Evolutionary conservation across 2,329 filamentous ascomycete genomes (phyloP).

Genomic region (Aspergillus jensenii): DNA sequence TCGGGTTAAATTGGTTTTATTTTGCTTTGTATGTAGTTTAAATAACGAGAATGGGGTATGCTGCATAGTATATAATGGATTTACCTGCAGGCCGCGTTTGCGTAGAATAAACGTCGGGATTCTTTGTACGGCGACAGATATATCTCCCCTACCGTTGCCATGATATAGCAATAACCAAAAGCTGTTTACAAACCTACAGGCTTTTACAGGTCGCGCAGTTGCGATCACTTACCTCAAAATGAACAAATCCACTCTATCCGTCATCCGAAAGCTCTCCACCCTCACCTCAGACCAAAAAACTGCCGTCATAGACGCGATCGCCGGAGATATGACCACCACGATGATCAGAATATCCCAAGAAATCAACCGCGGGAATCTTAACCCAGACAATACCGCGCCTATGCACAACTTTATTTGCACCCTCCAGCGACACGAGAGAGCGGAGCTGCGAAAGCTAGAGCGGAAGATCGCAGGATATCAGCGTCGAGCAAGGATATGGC

Average conservation of each 20-base stretch:
- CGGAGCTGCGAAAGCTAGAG: conserved; percentile 20
- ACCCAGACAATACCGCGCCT: conserved; percentile 21
- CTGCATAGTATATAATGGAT: no score
- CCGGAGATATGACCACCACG: conserved; percentile 30
- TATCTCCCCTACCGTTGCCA: background rate
- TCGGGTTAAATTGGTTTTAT: background rate
- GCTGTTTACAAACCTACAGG: background rate
- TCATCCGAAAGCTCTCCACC: conserved; percentile 12
- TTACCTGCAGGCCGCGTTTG: background rate
- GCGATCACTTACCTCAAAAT: background rate
- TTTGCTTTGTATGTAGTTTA: background rate
- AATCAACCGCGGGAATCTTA: conserved; percentile 24
- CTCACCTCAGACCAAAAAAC: conserved; percentile 22
- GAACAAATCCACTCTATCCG: background rate
- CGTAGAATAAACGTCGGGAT: background rate
- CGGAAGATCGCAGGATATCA: conserved; percentile 18
- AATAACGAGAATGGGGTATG: background rate
- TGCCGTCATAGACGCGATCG: conserved; percentile 25
- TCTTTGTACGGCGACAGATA: background rate
- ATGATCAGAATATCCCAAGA: conserved; percentile 31
- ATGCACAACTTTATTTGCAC: conserved; percentile 28
- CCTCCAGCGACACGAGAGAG: conserved; percentile 23
- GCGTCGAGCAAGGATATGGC: conserved; percentile 16
- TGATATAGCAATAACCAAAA: background rate
- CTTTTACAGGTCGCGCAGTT: background rate